These are phyloP conservation scores for Cladosporium sp. DNA, from an alignment of 2,329 filamentous ascomycete species.

Conservation along the genomic window DNA sequence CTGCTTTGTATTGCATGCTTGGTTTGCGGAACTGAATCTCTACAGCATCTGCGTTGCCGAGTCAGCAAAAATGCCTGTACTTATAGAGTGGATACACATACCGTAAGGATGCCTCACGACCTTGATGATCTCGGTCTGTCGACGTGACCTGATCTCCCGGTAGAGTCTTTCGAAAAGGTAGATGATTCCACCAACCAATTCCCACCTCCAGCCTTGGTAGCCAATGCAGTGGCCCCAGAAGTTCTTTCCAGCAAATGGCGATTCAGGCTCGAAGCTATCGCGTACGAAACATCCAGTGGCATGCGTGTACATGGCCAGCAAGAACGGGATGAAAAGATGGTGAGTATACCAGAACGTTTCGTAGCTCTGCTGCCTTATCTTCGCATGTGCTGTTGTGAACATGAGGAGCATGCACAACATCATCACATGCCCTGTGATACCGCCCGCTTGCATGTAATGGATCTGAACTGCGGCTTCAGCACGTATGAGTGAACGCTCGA, in stretches of 20 bases:
- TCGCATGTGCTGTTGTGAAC: slow-evolving; percentile 91
- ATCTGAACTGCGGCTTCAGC: slow-evolving; percentile 81
- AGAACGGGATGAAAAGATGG: slow-evolving; percentile 95
- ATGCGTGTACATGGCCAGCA: slow-evolving; percentile 92
- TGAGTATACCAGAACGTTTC: slow-evolving; percentile 99
- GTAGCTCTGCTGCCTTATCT: slow-evolving; percentile 94
- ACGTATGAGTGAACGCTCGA: slow-evolving; percentile 82
- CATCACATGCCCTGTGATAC: slow-evolving; percentile 96
- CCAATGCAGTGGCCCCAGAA: slow-evolving; percentile 96
- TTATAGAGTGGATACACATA: slow-evolving; percentile 45
- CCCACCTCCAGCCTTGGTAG: slow-evolving; percentile 97
- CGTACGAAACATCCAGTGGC: slow-evolving; percentile 96
- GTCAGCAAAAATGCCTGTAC: slow-evolving; percentile 22
- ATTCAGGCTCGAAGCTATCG: slow-evolving; percentile 70
- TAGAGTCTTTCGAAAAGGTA: slow-evolving; percentile 89
- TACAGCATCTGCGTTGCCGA: slow-evolving; percentile 68
- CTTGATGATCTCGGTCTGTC: slow-evolving; percentile 85
- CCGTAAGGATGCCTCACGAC: slow-evolving; percentile 95
- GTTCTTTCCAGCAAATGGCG: slow-evolving; percentile 76
- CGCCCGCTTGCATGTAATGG: slow-evolving; percentile 85
- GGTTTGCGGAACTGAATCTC: slow-evolving; percentile 97
- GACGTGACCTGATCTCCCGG: slow-evolving; percentile 81
- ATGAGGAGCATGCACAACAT: slow-evolving; percentile 98
- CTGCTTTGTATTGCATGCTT: slow-evolving; percentile 96
- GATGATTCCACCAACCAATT: slow-evolving; percentile 79